Base-by-base conservation (phyloP, 2,329 filamentous ascomycete species). In the Tolypocladium cylindrosporum region DNA sequence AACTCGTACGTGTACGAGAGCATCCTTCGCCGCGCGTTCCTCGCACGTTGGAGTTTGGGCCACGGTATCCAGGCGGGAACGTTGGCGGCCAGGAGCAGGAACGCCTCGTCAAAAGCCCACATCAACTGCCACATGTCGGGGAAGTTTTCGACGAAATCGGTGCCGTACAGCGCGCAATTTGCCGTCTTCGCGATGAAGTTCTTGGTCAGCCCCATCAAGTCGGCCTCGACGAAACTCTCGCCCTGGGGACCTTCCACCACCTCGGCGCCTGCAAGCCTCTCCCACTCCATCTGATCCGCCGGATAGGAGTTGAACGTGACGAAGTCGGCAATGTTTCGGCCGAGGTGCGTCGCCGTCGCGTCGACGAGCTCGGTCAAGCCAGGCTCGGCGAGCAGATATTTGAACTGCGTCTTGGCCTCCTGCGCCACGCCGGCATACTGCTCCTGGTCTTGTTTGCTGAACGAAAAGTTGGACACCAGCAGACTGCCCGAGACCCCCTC, bases 121-220 rank as follows among this genome's bases (percentile, higher is more conserved):
- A 77, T 60, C 14, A 68, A 62, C 40, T 70, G 61, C 66, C 71
- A 74, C 24, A 75, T 68, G 0, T 73, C 69, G 3, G 71, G 68
- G 16, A 72, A 75, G 61, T 76, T 73, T 36, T 74, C 68, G 51
- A 74, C 67, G 63, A 76, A 74, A 58, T 76, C 71, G 3, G 69
- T 71, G n/a, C 75, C 75, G 53, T 75, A 70, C 6, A 76, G 63
- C 2, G 71, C 66, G 4, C 65, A 61, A 14, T 67, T 74, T 10
- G 71, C 68, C 2, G 72, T 69, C 24, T 64, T 66, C 34, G 71
- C 70, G 10, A 74, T 65, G 58, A 73, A 75, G 58, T 70, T 70
- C 16, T 68, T 71, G 3, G 69, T 63, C 37, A 75, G 60, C 24
- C 68, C 67, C 48, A 68, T 65, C 51, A 73, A 61, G 39, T 74